Base-by-base conservation (phyloP, 352 stramenopile species). In the Phytophthora melonis region DNA sequence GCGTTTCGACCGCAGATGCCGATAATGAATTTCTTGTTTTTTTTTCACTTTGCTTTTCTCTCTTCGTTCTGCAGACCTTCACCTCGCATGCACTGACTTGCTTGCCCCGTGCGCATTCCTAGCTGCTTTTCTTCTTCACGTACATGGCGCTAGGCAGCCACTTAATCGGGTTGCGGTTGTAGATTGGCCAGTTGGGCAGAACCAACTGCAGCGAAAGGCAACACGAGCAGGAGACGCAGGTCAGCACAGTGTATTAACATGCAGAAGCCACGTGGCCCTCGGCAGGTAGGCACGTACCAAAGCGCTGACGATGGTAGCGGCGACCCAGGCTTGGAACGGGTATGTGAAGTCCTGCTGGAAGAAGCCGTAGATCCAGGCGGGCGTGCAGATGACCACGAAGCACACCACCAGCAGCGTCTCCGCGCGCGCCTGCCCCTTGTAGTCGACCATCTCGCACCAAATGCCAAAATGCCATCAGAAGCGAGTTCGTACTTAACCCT, bases 361-460 rank as follows among this genome's bases (percentile, higher is more conserved):
- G 78, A 90, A 95, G 52, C 89, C 89, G 61, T 94, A 94, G 80
- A 96, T 75, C 89, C 89, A 96, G 58, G 88, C 87, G 43, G 89
- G 89, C 49, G 83, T 77, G 78, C 89, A 96, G 74, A 95, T 81
- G 45, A 95, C 54, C 64, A 86, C 67, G 63, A 94, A 95, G 63
- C 86, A 91, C 67, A 87, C 55, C 62, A 86, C 49, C 64, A 95
- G 75, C 27, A 89, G 63, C 52, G 77, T 82, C 71, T 96, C 89
- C 5, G 88, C 87, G 55, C 89, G 75, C 45, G 79, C 79, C 58
- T 96, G 89, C 19, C 89, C 89, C 73, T 93, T 93, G 82, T 96
- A 96, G 83, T 96, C 89, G 32, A 96, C 89, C 89, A 96, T 96
- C 41, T n/a, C 14, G 41, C 41, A 43, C 10, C 36, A 43, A 16